Percentiles rank a stretch among this genome's conserved stretches.
These are phyloP conservation scores for Prunus kanzakura DNA, from an alignment of 306 rosid genomes.

Conservation along the genomic window DNA sequence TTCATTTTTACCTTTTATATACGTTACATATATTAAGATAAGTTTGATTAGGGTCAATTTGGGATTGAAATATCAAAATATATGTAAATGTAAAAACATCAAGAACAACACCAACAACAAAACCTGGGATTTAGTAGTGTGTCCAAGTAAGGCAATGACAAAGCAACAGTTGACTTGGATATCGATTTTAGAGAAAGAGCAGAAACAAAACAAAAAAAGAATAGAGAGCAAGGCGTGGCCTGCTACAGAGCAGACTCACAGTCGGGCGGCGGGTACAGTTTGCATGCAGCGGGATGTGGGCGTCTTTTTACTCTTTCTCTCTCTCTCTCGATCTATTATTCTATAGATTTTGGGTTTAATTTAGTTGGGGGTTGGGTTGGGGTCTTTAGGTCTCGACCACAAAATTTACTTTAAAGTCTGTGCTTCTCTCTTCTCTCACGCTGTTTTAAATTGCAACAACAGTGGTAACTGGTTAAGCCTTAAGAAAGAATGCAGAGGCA, in stretches of 20 bases:
- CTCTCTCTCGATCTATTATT: too few species aligned
- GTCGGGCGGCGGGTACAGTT: not conserved
- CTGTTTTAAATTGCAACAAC: not conserved
- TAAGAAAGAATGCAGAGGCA: too few species aligned
- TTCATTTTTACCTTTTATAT: not conserved
- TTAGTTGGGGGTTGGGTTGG: not conserved
- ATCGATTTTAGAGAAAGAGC: not conserved
- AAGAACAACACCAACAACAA: not conserved
- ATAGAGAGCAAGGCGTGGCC: not conserved
- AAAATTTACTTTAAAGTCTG: constrained; percentile 1
- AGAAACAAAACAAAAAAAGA: not conserved
- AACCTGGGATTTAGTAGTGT: not conserved
- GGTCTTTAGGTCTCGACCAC: constrained; percentile 12
- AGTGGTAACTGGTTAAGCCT: not conserved
- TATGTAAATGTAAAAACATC: not conserved
- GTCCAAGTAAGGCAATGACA: not conserved
- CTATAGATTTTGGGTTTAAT: not conserved
- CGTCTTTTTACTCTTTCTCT: not conserved
- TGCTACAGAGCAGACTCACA: not conserved
- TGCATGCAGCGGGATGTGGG: not conserved
- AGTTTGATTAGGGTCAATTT: not conserved
- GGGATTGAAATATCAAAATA: not conserved
- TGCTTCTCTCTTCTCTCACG: constrained; percentile 2
- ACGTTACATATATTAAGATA: not conserved
- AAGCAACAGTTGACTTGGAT: not conserved